Conservation (phyloP, 1,284 basidiomycete genomes). For the Xanthoconium separans region DNA sequence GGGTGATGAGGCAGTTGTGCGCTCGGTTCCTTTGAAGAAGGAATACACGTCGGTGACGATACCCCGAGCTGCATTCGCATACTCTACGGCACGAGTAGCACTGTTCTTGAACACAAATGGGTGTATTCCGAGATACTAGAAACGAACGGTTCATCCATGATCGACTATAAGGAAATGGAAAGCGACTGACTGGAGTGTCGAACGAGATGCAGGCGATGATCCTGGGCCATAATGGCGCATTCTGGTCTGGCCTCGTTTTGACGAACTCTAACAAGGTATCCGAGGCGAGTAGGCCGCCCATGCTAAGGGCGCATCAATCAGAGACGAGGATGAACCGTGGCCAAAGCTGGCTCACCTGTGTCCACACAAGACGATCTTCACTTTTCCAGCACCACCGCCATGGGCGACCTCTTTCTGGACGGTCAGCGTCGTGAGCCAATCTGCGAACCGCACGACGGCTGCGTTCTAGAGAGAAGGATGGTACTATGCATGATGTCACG, state of each 20-base stretch:
- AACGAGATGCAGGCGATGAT: slow-evolving; percentile 83
- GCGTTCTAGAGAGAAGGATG: slow-evolving; percentile 51
- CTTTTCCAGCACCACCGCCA: slow-evolving; percentile 73
- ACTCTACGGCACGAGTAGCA: slow-evolving; percentile 74
- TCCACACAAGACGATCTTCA: slow-evolving; percentile 85
- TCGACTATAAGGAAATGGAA: neutral
- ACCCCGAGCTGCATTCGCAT: slow-evolving; percentile 66
- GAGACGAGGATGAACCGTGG: neutral
- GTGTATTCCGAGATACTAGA: slow-evolving; percentile 83
- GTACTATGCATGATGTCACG: slow-evolving; percentile 5
- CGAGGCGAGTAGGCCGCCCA: slow-evolving; percentile 87
- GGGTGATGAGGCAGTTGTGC: slow-evolving; percentile 28
- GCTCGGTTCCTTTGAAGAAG: slow-evolving; percentile 46
- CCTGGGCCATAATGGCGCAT: slow-evolving; percentile 78
- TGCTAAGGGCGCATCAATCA: slow-evolving; percentile 47
- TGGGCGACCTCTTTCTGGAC: slow-evolving; percentile 76
- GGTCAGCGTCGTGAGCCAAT: slow-evolving; percentile 84
- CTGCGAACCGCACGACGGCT: slow-evolving; percentile 80
- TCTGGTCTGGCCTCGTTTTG: slow-evolving; percentile 55
- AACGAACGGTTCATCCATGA: neutral
- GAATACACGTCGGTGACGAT: slow-evolving; percentile 55
- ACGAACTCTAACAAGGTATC: slow-evolving; percentile 80
- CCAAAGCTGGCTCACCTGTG: slow-evolving; percentile 66
- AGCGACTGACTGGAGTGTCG: slow-evolving; percentile 79
- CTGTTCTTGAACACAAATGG: slow-evolving; percentile 86